Percentiles rank a stretch among this genome's conserved stretches.
Evolutionary conservation across 1,139 yeast species (phyloP).

Genomic region (Suhomyces guaymorum): DNA sequence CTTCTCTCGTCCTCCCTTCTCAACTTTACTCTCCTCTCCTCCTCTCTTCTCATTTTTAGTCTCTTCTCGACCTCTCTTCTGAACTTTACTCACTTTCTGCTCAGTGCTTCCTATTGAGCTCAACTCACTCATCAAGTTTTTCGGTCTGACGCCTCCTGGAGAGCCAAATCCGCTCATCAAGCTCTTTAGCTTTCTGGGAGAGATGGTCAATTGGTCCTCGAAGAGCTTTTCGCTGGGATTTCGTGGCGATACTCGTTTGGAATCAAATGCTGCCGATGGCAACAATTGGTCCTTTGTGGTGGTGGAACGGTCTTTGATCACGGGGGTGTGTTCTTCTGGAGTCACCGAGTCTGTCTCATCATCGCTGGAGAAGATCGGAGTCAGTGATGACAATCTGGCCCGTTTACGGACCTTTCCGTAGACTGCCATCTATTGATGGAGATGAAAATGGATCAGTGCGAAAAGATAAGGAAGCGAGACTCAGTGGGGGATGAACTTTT

Average conservation of each 20-base stretch:
- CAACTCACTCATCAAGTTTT: not conserved
- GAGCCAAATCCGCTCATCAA: conserved; percentile 6
- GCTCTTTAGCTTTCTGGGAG: conserved; percentile 20
- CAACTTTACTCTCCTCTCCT: too few relatives aligned
- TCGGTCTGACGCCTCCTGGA: not conserved
- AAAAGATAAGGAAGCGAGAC: too few relatives aligned
- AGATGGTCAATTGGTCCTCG: conserved; percentile 17
- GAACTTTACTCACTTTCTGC: too few relatives aligned
- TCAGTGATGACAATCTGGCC: conserved; percentile 4
- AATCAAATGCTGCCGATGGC: conserved; percentile 6
- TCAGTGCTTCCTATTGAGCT: too few relatives aligned
- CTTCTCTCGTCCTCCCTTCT: too few relatives aligned
- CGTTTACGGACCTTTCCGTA: conserved; percentile 11
- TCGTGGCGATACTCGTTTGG: conserved; percentile 4
- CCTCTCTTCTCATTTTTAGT: too few relatives aligned
- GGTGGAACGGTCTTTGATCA: conserved; percentile 7
- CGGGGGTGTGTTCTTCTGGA: not conserved
- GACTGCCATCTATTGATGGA: conserved; percentile 8
- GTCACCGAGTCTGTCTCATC: conserved; percentile 6
- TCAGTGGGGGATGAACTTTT: too few relatives aligned
- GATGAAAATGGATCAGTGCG: too few relatives aligned
- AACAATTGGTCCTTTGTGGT: conserved; percentile 3
- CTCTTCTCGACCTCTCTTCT: too few relatives aligned
- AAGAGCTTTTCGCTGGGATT: not conserved
- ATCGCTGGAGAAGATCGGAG: conserved; percentile 12